A percentile compares a stretch with the other conserved stretches of the same genome.
phyloP scores from a whole-genome alignment of 257 asterid species.

The Primulina tabacum region DNA sequence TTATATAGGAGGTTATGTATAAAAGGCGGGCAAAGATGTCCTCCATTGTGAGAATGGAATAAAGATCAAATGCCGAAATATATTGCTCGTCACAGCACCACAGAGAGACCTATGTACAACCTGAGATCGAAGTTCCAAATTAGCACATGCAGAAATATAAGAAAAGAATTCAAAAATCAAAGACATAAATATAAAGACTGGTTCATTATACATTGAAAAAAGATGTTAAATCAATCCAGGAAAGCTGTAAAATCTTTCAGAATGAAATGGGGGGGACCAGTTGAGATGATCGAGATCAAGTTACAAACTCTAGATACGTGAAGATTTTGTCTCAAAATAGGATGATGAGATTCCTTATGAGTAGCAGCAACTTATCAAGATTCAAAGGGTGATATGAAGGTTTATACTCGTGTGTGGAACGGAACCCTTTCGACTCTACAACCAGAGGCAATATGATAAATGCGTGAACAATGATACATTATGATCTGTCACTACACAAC shows the following conservation, averaged over 20 bases:
- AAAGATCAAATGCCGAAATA: constrained; percentile 27
- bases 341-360: constrained; percentile 1
- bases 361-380: constrained; percentile 7
- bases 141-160: constrained; percentile 13
- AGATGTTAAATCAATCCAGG: not conserved
- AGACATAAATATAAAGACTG: not conserved
- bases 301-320: not conserved
- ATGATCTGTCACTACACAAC: not conserved
- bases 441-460: not conserved
- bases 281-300: not conserved
- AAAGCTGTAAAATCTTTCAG: constrained; percentile 2
- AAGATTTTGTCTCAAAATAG: not conserved
- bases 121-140: constrained; percentile 23
- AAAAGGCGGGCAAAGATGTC: constrained; percentile 63
- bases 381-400: not conserved
- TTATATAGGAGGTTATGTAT: constrained; percentile 55
- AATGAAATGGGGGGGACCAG: not conserved
- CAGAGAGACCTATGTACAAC: constrained; percentile 23
- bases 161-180: constrained; percentile 2
- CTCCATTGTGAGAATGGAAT: constrained; percentile 47
- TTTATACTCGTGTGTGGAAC: too few species aligned
- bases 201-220: not conserved
- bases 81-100: constrained; percentile 31
- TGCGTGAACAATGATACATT: not conserved
- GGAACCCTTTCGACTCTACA: too few species aligned